phyloP scores from a whole-genome alignment of 1,139 yeast genomes.

The Wickerhamiella pararugosa region DNA sequence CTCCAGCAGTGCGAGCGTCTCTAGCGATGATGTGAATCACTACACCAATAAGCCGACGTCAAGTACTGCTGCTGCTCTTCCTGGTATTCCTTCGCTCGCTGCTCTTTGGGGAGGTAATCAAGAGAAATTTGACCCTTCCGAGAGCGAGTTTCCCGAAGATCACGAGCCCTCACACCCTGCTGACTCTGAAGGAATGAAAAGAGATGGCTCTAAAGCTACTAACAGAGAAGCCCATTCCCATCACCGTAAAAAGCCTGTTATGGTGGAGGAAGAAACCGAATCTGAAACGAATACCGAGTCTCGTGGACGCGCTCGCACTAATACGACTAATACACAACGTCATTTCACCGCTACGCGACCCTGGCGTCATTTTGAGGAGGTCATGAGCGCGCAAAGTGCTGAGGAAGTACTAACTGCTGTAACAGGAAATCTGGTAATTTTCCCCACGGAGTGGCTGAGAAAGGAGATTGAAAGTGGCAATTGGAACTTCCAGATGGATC shows the following conservation, averaged over 20 bases:
- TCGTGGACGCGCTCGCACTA: too few species aligned
- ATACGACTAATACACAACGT: slow-evolving; percentile 1
- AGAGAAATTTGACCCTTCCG: slow-evolving; percentile 5
- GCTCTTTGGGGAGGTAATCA: neutral
- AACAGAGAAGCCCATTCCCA: too few species aligned
- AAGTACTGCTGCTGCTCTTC: slow-evolving; percentile 7
- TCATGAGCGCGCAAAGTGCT: slow-evolving; percentile 65
- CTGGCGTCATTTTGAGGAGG: slow-evolving; percentile 27
- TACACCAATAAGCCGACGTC: too few species aligned
- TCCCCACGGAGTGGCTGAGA: slow-evolving; percentile 84
- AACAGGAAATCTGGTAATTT: slow-evolving; percentile 79
- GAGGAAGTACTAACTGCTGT: slow-evolving; percentile 55
- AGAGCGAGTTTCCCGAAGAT: slow-evolving; percentile 2
- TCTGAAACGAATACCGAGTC: too few species aligned
- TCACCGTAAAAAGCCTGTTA: too few species aligned
- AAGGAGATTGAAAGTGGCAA: slow-evolving; percentile 72
- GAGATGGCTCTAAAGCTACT: too few species aligned
- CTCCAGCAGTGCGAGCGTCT: too few species aligned
- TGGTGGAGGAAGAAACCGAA: too few species aligned
- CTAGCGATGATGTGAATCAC: too few species aligned
- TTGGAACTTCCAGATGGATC: slow-evolving; percentile 90
- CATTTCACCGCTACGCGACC: slow-evolving; percentile 5
- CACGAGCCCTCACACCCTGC: neutral
- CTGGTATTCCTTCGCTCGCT: slow-evolving; percentile 8
- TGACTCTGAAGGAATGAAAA: too few species aligned